Conservation (phyloP, 1,139 yeast species). For the Casaregolazyma suthepensis region DNA sequence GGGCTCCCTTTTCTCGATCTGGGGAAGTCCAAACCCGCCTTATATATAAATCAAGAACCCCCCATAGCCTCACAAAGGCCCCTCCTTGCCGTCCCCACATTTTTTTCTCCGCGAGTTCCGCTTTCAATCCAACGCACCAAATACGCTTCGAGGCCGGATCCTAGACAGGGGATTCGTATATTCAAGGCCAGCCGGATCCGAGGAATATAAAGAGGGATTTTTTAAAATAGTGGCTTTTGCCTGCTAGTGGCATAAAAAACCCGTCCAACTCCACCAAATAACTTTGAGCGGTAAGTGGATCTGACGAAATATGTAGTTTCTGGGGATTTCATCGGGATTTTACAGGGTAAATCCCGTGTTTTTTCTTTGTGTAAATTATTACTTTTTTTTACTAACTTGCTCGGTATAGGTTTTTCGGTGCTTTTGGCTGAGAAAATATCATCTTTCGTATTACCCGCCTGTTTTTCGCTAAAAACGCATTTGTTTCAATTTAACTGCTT, state of each 20-base stretch:
- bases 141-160: not conserved
- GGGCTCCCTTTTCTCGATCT: not conserved
- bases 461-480: not conserved
- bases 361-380: not conserved
- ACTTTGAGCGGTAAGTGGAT: not conserved
- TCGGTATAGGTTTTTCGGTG: not conserved
- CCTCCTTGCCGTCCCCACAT: slow-evolving; percentile 1
- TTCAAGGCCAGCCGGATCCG: not conserved
- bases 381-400: not conserved
- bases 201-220: not conserved
- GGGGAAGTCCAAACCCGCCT: not conserved
- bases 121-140: not conserved
- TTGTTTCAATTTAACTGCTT: not conserved
- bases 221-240: not conserved
- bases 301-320: not conserved
- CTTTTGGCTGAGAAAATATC: not conserved
- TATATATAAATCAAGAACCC: not conserved
- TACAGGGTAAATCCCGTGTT: not conserved
- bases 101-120: not conserved
- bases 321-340: not conserved
- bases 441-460: not conserved
- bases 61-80: not conserved
- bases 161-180: not conserved
- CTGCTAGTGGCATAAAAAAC: not conserved
- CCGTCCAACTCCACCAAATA: not conserved